Evolutionary conservation across 345 rosid genomes (phyloP).

Genomic region (Combretum micranthum): DNA sequence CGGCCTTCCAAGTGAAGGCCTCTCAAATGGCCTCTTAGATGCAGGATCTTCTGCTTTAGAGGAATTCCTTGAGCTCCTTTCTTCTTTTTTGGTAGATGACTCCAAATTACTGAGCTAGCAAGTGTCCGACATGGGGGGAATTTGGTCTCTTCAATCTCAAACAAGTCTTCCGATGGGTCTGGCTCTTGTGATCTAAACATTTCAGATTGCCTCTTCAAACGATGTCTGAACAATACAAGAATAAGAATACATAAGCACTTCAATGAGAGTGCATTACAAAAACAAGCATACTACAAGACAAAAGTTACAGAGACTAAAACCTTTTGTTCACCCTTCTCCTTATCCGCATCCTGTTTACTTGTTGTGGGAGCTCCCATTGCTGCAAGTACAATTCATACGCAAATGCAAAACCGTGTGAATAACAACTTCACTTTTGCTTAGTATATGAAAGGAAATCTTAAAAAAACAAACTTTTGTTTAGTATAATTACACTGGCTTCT

Average conservation of each 20-base stretch:
- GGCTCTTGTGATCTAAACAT: conserved; percentile 39
- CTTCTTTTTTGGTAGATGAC: conserved; percentile 4
- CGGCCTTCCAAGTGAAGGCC: conserved; percentile 49
- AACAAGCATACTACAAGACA: not conserved
- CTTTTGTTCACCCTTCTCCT: conserved; percentile 55
- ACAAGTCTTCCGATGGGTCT: conserved; percentile 40
- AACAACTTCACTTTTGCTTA: not conserved
- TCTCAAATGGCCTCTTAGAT: conserved; percentile 5
- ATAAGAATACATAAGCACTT: not conserved
- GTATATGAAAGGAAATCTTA: not conserved
- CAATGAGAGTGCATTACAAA: not conserved
- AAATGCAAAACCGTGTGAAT: too few relatives aligned
- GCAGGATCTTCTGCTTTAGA: conserved; percentile 14
- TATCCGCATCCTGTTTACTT: conserved; percentile 23
- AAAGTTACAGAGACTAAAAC: conserved; percentile 13
- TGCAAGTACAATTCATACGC: conserved; percentile 17
- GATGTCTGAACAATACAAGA: conserved; percentile 28
- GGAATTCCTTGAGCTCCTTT: conserved; percentile 11
- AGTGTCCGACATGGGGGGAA: conserved; percentile 1
- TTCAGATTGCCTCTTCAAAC: conserved; percentile 55
- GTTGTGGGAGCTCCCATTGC: conserved; percentile 47
- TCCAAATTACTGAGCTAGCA: conserved; percentile 6
- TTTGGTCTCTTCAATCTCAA: conserved; percentile 48
- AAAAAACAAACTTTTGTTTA: not conserved
- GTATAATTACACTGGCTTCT: conserved; percentile 46